These are phyloP conservation scores for Leptodontidium sp. DNA, from an alignment of 2,329 filamentous ascomycete species.

Conservation along the genomic window DNA sequence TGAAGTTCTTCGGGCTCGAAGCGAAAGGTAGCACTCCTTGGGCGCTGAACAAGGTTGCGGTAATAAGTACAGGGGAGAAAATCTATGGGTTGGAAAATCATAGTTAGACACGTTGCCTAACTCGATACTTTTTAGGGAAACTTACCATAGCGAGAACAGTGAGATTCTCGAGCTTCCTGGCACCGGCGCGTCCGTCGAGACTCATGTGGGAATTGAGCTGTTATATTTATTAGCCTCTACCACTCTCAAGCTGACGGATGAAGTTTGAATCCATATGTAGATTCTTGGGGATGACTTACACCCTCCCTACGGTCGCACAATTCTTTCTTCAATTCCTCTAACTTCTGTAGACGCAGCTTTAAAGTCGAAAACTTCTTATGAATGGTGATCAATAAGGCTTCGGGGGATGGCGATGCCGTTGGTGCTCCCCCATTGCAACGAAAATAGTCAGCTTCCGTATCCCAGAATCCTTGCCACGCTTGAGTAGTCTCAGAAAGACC, in stretches of 20 bases:
- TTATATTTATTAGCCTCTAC: conserved; percentile 6
- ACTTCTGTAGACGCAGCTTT: not conserved
- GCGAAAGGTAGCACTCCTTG: conserved; percentile 17
- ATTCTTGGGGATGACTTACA: conserved; percentile 9
- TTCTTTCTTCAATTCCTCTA: not conserved
- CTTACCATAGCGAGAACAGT: conserved; percentile 25
- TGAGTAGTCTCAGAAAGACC: no score
- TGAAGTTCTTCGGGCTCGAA: conserved; percentile 1
- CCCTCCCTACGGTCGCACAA: conserved; percentile 15
- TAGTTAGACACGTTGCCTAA: not conserved
- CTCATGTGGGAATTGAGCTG: conserved; percentile 12
- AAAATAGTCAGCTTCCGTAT: no score
- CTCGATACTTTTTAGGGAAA: not conserved
- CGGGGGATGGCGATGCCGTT: no score
- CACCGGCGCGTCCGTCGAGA: conserved; percentile 13
- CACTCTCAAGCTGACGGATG: not conserved
- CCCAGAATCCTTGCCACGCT: no score
- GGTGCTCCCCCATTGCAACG: no score
- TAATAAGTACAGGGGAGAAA: conserved; percentile 19
- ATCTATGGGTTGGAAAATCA: conserved; percentile 12
- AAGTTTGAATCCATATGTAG: not conserved
- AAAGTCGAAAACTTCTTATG: no score
- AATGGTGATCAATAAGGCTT: no score
- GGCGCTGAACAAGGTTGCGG: conserved; percentile 16
- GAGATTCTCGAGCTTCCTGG: conserved; percentile 15